A percentile compares a stretch with the other conserved stretches of the same genome.
Conservation (phyloP, 139 green algal species). For the Eudorina sp. region DNA sequence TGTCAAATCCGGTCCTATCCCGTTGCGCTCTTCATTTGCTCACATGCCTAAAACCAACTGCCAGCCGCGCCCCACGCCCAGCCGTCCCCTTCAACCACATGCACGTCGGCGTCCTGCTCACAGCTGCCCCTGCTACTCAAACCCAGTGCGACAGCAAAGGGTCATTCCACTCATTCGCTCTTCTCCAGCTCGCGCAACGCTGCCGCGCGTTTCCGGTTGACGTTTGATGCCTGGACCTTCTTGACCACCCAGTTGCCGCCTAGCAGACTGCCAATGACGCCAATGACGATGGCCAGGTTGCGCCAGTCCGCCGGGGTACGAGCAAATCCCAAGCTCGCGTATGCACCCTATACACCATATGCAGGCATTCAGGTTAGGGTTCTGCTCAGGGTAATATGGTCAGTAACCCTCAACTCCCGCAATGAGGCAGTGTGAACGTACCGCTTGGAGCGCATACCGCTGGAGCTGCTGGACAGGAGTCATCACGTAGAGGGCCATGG, state of each 20-base stretch:
- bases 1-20: too few relatives aligned
- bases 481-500: conserved; percentile 53
- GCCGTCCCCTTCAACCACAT: too few relatives aligned
- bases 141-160: too few relatives aligned
- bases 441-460: conserved; percentile 56
- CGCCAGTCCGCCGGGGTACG: conserved; percentile 56
- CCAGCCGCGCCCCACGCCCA: too few relatives aligned
- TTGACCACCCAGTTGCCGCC: conserved; percentile 55
- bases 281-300: conserved; percentile 60
- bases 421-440: conserved; percentile 52
- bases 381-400: too few relatives aligned
- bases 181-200: conserved; percentile 62
- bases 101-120: too few relatives aligned
- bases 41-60: too few relatives aligned
- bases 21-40: too few relatives aligned
- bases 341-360: conserved; percentile 48
- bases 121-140: too few relatives aligned
- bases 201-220: conserved; percentile 49
- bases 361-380: neutral
- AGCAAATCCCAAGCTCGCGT: conserved; percentile 61
- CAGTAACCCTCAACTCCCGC: neutral
- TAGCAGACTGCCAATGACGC: conserved; percentile 23
- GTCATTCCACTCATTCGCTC: conserved; percentile 48
- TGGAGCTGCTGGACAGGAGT: conserved; percentile 65
- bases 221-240: conserved; percentile 30